Evolutionary conservation across 768 basidiomycete species (phyloP).

Genomic region (Calocybe gangraenosa): DNA sequence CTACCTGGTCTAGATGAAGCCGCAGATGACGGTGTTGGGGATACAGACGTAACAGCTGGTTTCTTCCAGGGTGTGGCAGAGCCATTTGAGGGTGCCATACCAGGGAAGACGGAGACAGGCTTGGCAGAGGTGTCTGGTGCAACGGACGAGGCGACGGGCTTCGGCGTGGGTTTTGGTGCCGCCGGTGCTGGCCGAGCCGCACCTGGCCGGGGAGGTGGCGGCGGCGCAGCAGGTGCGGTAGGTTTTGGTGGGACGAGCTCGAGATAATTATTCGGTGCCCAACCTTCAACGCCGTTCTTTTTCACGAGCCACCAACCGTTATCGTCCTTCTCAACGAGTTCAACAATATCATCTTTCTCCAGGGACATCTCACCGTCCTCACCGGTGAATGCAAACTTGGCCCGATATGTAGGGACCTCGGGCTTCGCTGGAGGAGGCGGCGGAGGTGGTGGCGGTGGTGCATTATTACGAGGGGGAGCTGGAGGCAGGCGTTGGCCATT

Average conservation of each 20-base stretch:
- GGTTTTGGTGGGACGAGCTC: conserved; percentile 72
- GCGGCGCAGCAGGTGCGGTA: conserved; percentile 61
- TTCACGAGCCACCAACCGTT: conserved; percentile 99
- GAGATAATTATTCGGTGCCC: conserved; percentile 94
- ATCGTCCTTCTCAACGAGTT: conserved; percentile 87
- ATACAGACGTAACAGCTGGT: conserved; percentile 20
- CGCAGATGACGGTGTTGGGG: conserved; percentile 34
- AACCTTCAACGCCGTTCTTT: conserved; percentile 79
- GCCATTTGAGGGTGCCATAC: conserved; percentile 65
- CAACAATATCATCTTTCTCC: conserved; percentile 88
- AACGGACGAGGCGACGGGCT: conserved; percentile 36
- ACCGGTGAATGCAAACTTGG: conserved; percentile 89
- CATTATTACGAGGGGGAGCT: conserved; percentile 31
- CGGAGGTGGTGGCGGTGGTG: conserved; percentile 39
- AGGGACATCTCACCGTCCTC: conserved; percentile 90
- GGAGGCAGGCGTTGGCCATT: conserved; percentile 26
- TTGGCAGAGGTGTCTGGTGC: conserved; percentile 63
- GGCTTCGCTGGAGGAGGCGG: conserved; percentile 44
- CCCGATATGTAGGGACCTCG: conserved; percentile 72
- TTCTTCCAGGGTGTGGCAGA: conserved; percentile 76
- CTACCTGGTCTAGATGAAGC: conserved; percentile 48
- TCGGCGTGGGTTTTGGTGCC: conserved; percentile 31
- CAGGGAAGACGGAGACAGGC: conserved; percentile 80
- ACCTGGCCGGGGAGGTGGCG: conserved; percentile 52
- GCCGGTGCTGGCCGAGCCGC: conserved; percentile 20